Base-by-base conservation (phyloP, 2,329 filamentous ascomycete species). In the Sarocladium strictum region DNA sequence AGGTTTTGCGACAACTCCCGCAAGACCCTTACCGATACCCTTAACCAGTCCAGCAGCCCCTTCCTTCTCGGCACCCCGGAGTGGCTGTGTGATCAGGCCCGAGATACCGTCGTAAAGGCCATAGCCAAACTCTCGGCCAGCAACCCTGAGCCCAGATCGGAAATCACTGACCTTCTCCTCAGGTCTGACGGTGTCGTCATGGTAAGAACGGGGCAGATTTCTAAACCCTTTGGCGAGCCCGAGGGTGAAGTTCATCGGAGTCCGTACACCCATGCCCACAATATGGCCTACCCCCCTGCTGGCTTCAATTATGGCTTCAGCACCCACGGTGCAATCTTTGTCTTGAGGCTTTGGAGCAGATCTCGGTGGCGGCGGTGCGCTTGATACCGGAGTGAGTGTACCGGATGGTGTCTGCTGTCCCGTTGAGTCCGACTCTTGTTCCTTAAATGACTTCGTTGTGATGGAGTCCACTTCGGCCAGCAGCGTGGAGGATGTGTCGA, bases 151-250 rank as follows among this genome's bases (percentile, higher is more conserved):
- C 0, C 92, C 92, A 58, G 85, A 89, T 53, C 83, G 78, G 51
- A 96, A 73, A 53, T 85, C 87, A 0, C 88, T 91, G 3, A 96
- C 88, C 61, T 89, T 90, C 56, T 90, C 87, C 1, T 81, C 74
- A n/a, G 87, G 86, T 9, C 89, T 80, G 1, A 96, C 84, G 1
- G 85, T 92, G 1, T 89, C 84, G 62, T 96, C 91, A 40, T 91
- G 88, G 65, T 96, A 96, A 1, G 96, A 74, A 60, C 83, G 86
- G 0, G 92, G 91, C 5, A 89, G 86, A 62, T 96, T 96, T 65
- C 93, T 87, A 66, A 96, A 95, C 0, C 92, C 92, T 67, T 87
- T 88, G 0, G 91, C 87, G 35, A 96, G 71, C 1, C 88, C 88
- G 40, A 96, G 72, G 38, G 89, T 89, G 59, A 96, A 87, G 66